Evolutionary conservation across 2,329 filamentous ascomycete species (phyloP).

Genomic region (Pseudogymnoascus sp.): DNA sequence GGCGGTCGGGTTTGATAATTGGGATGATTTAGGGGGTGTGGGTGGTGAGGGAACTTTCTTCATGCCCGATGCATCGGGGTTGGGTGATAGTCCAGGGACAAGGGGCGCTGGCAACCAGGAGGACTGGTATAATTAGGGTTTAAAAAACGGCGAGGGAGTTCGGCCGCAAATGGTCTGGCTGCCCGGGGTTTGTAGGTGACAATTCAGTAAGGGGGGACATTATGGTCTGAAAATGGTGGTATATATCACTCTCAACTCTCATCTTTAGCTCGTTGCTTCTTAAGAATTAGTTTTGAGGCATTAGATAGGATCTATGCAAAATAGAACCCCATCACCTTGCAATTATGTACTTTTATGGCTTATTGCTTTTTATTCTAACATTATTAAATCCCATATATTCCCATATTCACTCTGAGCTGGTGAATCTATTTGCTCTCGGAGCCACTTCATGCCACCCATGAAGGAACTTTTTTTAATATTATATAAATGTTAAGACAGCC

Average conservation of each 20-base stretch:
- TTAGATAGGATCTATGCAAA: neutral
- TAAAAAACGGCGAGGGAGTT: neutral
- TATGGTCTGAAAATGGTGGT: constrained; percentile 1
- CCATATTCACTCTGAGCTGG: neutral
- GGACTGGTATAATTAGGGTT: constrained; percentile 6
- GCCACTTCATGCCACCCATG: neutral
- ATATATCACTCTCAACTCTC: constrained; percentile 10
- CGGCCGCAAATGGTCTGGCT: neutral
- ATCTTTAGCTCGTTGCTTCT: constrained; percentile 4
- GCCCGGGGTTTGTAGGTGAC: neutral
- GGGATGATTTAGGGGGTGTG: constrained; percentile 31
- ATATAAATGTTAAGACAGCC: neutral
- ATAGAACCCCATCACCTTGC: neutral
- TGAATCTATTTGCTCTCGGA: neutral
- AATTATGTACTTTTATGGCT: neutral
- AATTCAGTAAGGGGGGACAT: neutral
- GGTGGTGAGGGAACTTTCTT: neutral
- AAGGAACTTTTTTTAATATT: neutral
- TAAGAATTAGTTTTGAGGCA: neutral
- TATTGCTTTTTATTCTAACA: neutral
- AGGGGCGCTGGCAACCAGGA: neutral
- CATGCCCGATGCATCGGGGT: neutral
- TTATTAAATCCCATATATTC: neutral
- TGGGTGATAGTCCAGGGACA: constrained; percentile 2
- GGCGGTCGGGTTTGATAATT: constrained; percentile 54